Conservation (phyloP, 2,329 filamentous ascomycete genomes). For the Triangularia verruculosa region DNA sequence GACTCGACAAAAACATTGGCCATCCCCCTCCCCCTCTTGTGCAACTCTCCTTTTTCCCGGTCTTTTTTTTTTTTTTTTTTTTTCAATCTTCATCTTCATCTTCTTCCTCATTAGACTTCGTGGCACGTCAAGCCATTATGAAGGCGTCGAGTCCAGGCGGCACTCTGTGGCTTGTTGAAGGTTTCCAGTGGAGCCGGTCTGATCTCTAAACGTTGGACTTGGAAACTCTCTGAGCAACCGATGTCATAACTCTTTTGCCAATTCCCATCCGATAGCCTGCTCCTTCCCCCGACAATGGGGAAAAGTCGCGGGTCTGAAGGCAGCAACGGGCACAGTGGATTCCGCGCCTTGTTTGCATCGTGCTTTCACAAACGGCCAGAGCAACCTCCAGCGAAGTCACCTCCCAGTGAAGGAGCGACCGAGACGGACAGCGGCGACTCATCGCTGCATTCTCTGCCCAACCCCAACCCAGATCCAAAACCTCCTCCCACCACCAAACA, state of each 20-base stretch:
- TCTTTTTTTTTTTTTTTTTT: background rate
- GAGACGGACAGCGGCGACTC: slow-evolving; percentile 26
- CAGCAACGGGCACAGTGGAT: background rate
- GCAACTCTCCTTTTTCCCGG: slow-evolving; percentile 1
- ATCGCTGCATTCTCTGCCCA: slow-evolving; percentile 1
- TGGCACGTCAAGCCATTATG: background rate
- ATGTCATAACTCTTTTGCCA: slow-evolving; percentile 1
- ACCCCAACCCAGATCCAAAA: background rate
- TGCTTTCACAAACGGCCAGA: slow-evolving; percentile 24
- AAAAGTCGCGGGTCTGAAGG: background rate
- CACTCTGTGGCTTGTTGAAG: background rate
- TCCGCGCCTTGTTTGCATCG: slow-evolving; percentile 20
- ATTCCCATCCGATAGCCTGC: background rate
- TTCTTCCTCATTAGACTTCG: background rate
- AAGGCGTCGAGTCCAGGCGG: background rate
- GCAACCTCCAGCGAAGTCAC: slow-evolving; percentile 15
- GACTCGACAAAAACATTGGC: slow-evolving; percentile 14
- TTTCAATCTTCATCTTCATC: background rate
- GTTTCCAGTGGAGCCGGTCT: slow-evolving; percentile 21
- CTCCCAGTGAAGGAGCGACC: slow-evolving; percentile 18
- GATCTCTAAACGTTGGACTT: background rate
- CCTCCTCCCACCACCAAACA: background rate
- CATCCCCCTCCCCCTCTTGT: slow-evolving; percentile 10
- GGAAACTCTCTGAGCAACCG: background rate
- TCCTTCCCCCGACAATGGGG: background rate